Conservation (phyloP, 768 basidiomycete genomes). For the Tylopilus plumbeoviolaceoides region DNA sequence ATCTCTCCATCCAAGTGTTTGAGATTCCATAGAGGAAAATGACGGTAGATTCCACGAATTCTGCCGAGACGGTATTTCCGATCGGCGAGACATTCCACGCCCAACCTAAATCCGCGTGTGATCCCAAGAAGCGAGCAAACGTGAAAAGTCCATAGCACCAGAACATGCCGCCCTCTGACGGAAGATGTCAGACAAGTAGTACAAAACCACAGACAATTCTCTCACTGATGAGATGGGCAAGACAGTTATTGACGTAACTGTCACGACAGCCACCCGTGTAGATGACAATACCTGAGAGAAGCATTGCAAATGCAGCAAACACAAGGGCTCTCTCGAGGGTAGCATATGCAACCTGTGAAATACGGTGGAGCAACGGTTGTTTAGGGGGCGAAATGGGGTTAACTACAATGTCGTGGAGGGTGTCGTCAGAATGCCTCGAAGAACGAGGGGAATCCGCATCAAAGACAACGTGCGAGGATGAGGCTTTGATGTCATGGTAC, state of each 20-base stretch:
- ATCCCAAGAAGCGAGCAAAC: conserved; percentile 93
- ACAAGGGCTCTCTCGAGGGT: conserved; percentile 62
- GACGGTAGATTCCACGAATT: conserved; percentile 72
- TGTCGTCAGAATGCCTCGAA: conserved; percentile 54
- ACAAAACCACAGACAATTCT: background rate
- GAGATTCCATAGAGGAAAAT: conserved; percentile 88
- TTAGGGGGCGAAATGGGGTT: conserved; percentile 8
- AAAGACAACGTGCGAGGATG: conserved; percentile 42
- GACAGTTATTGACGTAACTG: conserved; percentile 73
- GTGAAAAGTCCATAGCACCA: conserved; percentile 86
- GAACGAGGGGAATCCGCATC: conserved; percentile 38
- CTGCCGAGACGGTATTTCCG: conserved; percentile 53
- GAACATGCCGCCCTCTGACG: conserved; percentile 83
- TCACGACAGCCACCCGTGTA: conserved; percentile 88
- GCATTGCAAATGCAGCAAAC: conserved; percentile 62
- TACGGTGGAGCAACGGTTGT: conserved; percentile 32
- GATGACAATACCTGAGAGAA: conserved; percentile 66
- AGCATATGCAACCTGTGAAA: conserved; percentile 48
- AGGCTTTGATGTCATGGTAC: conserved; percentile 42
- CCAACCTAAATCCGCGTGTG: conserved; percentile 86
- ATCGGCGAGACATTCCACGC: conserved; percentile 82
- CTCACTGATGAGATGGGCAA: conserved; percentile 91
- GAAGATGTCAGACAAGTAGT: background rate
- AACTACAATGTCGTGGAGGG: conserved; percentile 43
- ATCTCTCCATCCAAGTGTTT: conserved; percentile 97